phyloP scores from a whole-genome alignment of 2,329 filamentous ascomycete species.

The Ambrosiella xylebori region DNA sequence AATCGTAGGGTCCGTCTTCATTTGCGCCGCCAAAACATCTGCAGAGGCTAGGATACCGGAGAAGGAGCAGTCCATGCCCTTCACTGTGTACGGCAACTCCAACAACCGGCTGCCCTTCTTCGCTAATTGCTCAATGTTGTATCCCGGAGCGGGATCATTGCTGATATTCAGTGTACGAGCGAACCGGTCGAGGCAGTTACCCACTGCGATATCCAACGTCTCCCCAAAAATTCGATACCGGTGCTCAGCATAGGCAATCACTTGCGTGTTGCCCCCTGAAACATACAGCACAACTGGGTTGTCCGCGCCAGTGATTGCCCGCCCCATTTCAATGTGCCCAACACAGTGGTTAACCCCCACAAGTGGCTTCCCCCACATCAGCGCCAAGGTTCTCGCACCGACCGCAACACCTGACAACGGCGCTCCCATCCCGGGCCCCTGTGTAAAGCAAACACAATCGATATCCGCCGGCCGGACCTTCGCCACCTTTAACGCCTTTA shows the following conservation, averaged over 20 bases:
- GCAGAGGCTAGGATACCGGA: constrained; percentile 75
- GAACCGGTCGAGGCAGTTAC: constrained; percentile 93
- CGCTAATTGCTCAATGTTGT: constrained; percentile 94
- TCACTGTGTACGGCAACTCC: constrained; percentile 87
- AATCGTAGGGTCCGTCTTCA: constrained; percentile 38
- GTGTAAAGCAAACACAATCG: constrained; percentile 88
- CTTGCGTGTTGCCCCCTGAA: constrained; percentile 89
- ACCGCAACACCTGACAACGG: constrained; percentile 76
- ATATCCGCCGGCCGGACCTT: constrained; percentile 45
- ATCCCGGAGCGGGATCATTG: constrained; percentile 91
- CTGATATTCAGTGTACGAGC: constrained; percentile 78
- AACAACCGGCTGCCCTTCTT: constrained; percentile 55
- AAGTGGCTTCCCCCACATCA: constrained; percentile 77
- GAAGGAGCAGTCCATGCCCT: constrained; percentile 97
- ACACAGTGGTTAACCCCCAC: constrained; percentile 97
- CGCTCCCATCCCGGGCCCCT: constrained; percentile 91
- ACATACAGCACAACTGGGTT: constrained; percentile 96
- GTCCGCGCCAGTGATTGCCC: constrained; percentile 71
- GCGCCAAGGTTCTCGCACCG: constrained; percentile 60
- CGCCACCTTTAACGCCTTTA: constrained; percentile 58
- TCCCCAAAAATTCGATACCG: constrained; percentile 97
- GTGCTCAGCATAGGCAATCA: constrained; percentile 88
- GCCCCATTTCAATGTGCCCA: constrained; percentile 97
- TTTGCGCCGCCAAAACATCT: constrained; percentile 59
- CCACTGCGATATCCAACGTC: constrained; percentile 91